These are phyloP conservation scores for Cyclotella baltica DNA, from an alignment of 108 stramenopile species.

Conservation along the genomic window DNA sequence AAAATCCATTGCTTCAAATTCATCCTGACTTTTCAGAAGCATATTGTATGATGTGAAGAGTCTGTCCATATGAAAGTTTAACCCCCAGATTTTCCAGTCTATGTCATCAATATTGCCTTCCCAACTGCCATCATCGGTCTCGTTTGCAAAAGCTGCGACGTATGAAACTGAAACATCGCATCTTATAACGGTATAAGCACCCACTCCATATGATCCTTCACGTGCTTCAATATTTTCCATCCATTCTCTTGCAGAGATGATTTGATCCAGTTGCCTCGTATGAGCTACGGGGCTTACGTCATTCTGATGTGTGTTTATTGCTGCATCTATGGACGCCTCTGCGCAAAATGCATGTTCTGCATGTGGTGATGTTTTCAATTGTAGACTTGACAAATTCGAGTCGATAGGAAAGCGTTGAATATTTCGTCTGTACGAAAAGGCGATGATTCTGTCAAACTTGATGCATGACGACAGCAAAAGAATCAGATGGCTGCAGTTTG, in stretches of 20 bases:
- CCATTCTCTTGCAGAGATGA: slow-evolving; percentile 76
- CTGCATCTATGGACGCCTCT: slow-evolving; percentile 13
- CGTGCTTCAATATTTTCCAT: slow-evolving; percentile 67
- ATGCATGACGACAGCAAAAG: not conserved
- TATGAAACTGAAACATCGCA: slow-evolving; percentile 51
- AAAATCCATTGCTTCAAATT: not conserved
- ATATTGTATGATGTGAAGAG: slow-evolving; percentile 54
- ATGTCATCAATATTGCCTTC: not conserved
- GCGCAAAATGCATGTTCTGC: slow-evolving; percentile 37
- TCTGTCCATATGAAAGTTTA: slow-evolving; percentile 70
- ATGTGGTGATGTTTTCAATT: not conserved
- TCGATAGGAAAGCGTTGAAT: not conserved
- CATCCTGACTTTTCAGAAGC: slow-evolving; percentile 21
- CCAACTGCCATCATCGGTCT: not conserved
- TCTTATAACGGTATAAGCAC: slow-evolving; percentile 81
- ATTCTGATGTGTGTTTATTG: not conserved
- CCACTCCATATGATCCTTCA: slow-evolving; percentile 52
- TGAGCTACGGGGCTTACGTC: not conserved
- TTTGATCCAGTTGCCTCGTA: slow-evolving; percentile 18
- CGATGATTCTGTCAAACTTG: not conserved
- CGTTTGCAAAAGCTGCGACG: not conserved
- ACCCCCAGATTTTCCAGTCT: slow-evolving; percentile 64
- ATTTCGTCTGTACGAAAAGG: not conserved
- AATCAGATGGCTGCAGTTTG: not conserved
- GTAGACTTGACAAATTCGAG: not conserved